Base-by-base conservation (phyloP, 306 rosid genomes). In the Rosa lucieae region DNA sequence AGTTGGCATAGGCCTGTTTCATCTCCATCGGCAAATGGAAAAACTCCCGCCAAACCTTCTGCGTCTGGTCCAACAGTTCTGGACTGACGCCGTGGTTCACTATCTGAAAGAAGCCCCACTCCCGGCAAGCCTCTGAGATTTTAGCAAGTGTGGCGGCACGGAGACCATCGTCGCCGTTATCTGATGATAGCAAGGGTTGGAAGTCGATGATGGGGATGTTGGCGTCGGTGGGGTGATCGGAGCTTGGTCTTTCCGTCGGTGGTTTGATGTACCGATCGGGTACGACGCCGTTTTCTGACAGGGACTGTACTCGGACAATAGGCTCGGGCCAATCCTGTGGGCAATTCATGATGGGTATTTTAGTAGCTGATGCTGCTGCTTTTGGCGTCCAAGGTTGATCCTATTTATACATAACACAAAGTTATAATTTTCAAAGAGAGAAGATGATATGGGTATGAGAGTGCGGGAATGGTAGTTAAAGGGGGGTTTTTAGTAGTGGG, bases 311-410 rank as follows among this genome's bases (percentile, higher is more conserved):
- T 0, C 98, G 85, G 17, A 90, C 85, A 13, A 94, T 87, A 39
- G 97, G 94, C 59, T 94, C 98, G 2, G 98, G 98, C 98, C 98
- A 94, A 26, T 89, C 93, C 39, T 62, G 73, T 9, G 85, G 84
- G 67, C 78, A 78, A 73, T 23, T 88, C 88, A 82, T 87, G 72
- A 48, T 68, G 44, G 71, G 21, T 65, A 29, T 62, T 18, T 62
- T 15, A 61, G 35, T 11, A 63, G 62, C 49, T 49, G 39, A 48
- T 49, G 67, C 12, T 17, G 72, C 23, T 67, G 32, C 52, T 67
- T 71, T 76, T 23, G 77, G 55, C 18, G 75, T 72, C 75, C 7
- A 23, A 82, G 58, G 72, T 51, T 62, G 79, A 82, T 83, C 52
- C 46, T 58, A 69, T 63, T 69, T 75, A 66, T 79, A 42, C 20